Evolutionary conservation across 2,329 filamentous ascomycete species (phyloP).

Genomic region (Paraphoma sp.): DNA sequence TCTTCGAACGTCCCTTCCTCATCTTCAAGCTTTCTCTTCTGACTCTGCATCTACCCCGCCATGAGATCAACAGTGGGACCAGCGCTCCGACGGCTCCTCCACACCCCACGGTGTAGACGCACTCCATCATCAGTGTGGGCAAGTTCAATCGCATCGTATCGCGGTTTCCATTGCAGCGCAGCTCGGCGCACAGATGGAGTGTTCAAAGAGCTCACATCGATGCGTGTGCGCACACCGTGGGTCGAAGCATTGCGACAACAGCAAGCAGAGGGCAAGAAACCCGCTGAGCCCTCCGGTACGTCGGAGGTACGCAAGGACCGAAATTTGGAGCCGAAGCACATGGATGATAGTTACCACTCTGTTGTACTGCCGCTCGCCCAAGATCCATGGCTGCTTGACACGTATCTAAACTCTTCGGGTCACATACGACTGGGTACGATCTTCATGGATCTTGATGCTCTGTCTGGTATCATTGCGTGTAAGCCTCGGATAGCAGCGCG

Average conservation of each 20-base stretch:
- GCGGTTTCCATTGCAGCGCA: conserved; percentile 34
- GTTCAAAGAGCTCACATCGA: conserved; percentile 59
- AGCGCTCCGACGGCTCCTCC: conserved; percentile 25
- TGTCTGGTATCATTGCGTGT: conserved; percentile 74
- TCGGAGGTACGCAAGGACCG: conserved; percentile 54
- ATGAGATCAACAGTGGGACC: conserved; percentile 31
- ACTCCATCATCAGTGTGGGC: background rate
- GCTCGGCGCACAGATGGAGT: conserved; percentile 61
- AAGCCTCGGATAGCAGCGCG: conserved; percentile 63
- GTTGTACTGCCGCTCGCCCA: conserved; percentile 73
- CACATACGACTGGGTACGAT: conserved; percentile 75
- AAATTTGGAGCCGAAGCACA: conserved; percentile 69
- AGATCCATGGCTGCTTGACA: conserved; percentile 79
- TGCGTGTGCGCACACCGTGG: conserved; percentile 67
- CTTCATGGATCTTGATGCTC: conserved; percentile 80
- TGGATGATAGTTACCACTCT: conserved; percentile 74
- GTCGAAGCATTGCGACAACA: conserved; percentile 68
- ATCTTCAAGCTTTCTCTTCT: conserved; percentile 4
- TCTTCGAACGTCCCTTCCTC: conserved; percentile 25
- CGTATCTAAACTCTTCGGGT: conserved; percentile 77
- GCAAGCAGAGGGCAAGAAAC: conserved; percentile 47
- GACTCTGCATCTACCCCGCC: conserved; percentile 11
- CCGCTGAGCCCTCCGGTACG: conserved; percentile 38
- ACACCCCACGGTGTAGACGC: conserved; percentile 8
- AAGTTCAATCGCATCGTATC: conserved; percentile 2